Percentiles rank a stretch among this genome's conserved stretches.
These are phyloP conservation scores for Malassezia brasiliensis DNA, from an alignment of 1,284 basidiomycete species.

Conservation along the genomic window DNA sequence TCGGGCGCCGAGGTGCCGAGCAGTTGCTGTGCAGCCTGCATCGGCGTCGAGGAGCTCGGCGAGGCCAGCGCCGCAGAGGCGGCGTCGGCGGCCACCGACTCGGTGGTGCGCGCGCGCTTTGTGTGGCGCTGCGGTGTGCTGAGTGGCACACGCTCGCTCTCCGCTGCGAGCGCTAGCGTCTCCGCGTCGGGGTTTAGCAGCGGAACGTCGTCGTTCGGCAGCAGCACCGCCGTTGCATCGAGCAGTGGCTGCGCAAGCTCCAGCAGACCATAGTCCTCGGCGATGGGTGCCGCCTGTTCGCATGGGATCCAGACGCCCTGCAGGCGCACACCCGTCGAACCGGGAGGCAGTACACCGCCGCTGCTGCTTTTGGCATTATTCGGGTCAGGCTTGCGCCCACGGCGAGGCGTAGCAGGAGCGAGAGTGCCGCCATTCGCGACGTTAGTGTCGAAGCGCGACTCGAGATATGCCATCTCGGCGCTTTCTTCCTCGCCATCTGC, in stretches of 20 bases:
- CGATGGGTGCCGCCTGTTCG: slow-evolving; percentile 60
- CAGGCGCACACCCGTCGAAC: slow-evolving; percentile 54
- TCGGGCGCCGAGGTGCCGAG: neutral
- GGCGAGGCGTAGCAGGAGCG: slow-evolving; percentile 45
- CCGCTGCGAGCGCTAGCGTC: slow-evolving; percentile 9
- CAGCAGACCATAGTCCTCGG: slow-evolving; percentile 57
- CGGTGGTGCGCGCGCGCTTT: slow-evolving; percentile 6
- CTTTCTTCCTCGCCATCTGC: slow-evolving; percentile 71
- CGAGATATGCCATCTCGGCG: slow-evolving; percentile 72
- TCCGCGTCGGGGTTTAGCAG: slow-evolving; percentile 23
- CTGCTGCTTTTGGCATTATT: slow-evolving; percentile 1
- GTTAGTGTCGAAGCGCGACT: slow-evolving; percentile 64
- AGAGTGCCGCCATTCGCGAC: slow-evolving; percentile 69
- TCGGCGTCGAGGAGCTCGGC: slow-evolving; percentile 5
- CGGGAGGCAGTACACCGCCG: slow-evolving; percentile 28
- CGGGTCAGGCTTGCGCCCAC: slow-evolving; percentile 20
- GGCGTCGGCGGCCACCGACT: neutral
- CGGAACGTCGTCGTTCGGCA: slow-evolving; percentile 26
- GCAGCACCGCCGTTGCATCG: slow-evolving; percentile 65
- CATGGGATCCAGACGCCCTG: slow-evolving; percentile 82
- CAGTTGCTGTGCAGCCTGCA: slow-evolving; percentile 3
- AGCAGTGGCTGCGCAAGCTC: slow-evolving; percentile 61
- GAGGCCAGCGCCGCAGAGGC: neutral
- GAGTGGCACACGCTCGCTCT: neutral
- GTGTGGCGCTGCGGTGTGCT: slow-evolving; percentile 15